Conservation (phyloP, 116 monocot species). For the Phalaenopsis hybrid region DNA sequence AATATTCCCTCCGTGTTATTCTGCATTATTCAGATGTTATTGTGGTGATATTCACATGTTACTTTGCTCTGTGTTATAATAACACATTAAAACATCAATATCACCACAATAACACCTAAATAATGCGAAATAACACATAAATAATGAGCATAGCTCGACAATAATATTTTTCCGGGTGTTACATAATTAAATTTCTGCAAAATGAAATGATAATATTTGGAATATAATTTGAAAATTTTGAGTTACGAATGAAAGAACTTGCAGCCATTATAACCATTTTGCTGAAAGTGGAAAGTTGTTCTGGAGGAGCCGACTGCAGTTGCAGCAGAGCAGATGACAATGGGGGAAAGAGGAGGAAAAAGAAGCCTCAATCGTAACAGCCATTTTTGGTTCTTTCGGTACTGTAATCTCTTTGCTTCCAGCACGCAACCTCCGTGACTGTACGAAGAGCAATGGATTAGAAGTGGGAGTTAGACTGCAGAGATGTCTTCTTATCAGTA, state of each 20-base stretch:
- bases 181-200: no score
- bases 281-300: neutral
- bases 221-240: no score
- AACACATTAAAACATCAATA: no score
- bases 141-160: no score
- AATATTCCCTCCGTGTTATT: no score
- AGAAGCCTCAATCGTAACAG: conserved; percentile 1
- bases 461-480: conserved; percentile 3
- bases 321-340: conserved; percentile 8
- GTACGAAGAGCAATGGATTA: conserved; percentile 5
- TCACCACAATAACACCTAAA: no score
- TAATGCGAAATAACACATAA: no score
- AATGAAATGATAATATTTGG: no score
- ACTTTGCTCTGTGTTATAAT: no score
- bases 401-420: neutral
- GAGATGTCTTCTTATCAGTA: neutral
- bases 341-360: neutral
- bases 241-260: neutral
- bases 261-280: conserved; percentile 7
- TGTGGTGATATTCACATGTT: no score
- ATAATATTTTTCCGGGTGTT: no score
- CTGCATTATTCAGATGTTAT: no score
- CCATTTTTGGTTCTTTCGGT: conserved; percentile 2
- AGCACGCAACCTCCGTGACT: conserved; percentile 4
- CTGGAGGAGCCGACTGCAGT: neutral